Percentiles rank a stretch among this genome's conserved stretches.
Conservation (phyloP, 148 eudicot species). For the Camellia japonica region DNA sequence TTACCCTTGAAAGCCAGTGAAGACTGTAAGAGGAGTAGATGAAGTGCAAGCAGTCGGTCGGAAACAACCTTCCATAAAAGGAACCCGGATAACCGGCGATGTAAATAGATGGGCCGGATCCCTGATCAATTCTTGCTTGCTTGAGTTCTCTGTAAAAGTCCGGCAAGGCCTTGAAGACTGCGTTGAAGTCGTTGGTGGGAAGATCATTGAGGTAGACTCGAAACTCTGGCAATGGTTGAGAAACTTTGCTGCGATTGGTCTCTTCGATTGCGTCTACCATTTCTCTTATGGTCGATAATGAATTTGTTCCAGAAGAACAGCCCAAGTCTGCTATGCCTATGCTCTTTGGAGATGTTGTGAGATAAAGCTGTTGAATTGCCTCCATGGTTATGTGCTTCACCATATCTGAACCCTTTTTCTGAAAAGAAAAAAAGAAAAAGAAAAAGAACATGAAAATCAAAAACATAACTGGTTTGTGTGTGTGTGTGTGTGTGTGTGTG, state of each 20-base stretch:
- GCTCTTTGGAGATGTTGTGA: constrained; percentile 38
- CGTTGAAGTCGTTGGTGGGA: constrained; percentile 51
- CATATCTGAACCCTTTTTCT: constrained; percentile 66
- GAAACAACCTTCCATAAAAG: constrained; percentile 70
- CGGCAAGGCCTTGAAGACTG: constrained; percentile 43
- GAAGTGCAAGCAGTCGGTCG: constrained; percentile 62
- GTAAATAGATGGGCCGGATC: constrained; percentile 34
- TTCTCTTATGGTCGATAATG: constrained; percentile 47
- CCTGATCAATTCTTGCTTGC: constrained; percentile 8
- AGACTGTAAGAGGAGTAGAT: constrained; percentile 68
- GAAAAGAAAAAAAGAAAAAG: not conserved
- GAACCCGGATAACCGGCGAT: constrained; percentile 75
- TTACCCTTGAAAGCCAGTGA: constrained; percentile 86
- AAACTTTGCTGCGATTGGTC: constrained; percentile 13
- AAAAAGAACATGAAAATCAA: not conserved
- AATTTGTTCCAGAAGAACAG: constrained; percentile 71
- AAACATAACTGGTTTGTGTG: not conserved
- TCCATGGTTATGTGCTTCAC: constrained; percentile 59
- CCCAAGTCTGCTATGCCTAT: constrained; percentile 75
- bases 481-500: not conserved
- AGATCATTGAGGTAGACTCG: constrained; percentile 68
- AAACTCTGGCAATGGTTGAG: constrained; percentile 37
- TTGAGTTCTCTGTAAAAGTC: constrained; percentile 33
- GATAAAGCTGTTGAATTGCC: constrained; percentile 43
- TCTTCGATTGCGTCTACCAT: constrained; percentile 40